Conservation (phyloP, 345 rosid genomes). For the Citrus trifoliata region DNA sequence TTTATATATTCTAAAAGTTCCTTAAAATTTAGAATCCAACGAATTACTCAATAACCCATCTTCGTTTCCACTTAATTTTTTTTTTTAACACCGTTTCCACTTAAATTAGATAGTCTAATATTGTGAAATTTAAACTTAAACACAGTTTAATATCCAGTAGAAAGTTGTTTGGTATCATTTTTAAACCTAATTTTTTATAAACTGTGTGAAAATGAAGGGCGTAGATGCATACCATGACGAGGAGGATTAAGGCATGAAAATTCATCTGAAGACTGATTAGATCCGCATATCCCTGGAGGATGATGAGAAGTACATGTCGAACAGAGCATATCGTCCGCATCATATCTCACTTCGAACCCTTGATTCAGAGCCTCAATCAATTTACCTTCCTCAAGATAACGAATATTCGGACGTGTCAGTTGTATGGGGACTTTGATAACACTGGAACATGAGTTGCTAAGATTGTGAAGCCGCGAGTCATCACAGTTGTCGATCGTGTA, state of each 20-base stretch:
- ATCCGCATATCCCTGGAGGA: neutral
- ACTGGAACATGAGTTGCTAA: neutral
- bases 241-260: neutral
- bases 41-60: too few relatives aligned
- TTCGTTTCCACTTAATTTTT: too few relatives aligned
- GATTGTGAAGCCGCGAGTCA: neutral
- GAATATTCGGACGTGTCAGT: fast-evolving
- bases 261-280: neutral
- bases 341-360: neutral
- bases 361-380: neutral
- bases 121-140: too few relatives aligned
- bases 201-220: neutral
- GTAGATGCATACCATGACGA: neutral
- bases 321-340: fast-evolving
- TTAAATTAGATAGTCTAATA: too few relatives aligned
- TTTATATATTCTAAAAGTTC: too few relatives aligned
- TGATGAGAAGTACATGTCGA: neutral
- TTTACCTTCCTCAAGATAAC: fast-evolving
- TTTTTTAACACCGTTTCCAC: too few relatives aligned
- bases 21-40: too few relatives aligned
- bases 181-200: too few relatives aligned
- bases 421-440: neutral
- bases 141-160: too few relatives aligned
- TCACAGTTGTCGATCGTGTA: neutral
- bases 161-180: too few relatives aligned